phyloP scores from a whole-genome alignment of 331 rosid genomes.

The Acacia concinna region DNA sequence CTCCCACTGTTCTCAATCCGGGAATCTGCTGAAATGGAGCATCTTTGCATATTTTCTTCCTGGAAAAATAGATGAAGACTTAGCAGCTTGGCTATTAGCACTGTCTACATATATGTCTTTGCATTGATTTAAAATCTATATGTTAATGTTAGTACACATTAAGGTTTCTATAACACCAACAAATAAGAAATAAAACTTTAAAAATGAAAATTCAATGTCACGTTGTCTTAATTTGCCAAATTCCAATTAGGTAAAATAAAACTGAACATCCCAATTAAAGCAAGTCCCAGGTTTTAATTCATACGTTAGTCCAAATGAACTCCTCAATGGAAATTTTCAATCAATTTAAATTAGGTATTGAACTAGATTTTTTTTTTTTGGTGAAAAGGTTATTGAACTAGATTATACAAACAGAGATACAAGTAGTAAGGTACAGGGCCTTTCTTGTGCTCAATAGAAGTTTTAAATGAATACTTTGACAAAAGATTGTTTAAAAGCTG shows the following conservation, averaged over 20 bases:
- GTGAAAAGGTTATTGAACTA: no score
- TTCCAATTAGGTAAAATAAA: not conserved
- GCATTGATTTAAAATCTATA: not conserved
- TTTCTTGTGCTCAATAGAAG: not conserved
- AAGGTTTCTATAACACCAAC: not conserved
- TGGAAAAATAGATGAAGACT: conserved; percentile 41
- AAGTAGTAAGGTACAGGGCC: not conserved
- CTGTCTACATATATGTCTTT: not conserved
- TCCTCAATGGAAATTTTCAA: not conserved
- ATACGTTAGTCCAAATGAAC: not conserved
- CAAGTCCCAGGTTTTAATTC: not conserved
- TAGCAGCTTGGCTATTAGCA: not conserved
- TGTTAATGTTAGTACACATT: not conserved
- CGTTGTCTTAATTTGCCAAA: not conserved
- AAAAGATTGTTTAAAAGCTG: not conserved
- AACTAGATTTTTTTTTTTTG: no score
- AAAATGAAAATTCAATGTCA: not conserved
- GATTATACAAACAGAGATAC: not conserved
- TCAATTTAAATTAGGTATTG: conserved; percentile 2
- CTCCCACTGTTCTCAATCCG: conserved; percentile 86
- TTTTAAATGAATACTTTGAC: not conserved
- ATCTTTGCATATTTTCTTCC: conserved; percentile 94
- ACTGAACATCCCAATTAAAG: not conserved
- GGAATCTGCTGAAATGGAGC: conserved; percentile 96
- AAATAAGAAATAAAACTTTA: not conserved